Evolutionary conservation across 768 basidiomycete species (phyloP).

Genomic region (Grammothele lineata): DNA sequence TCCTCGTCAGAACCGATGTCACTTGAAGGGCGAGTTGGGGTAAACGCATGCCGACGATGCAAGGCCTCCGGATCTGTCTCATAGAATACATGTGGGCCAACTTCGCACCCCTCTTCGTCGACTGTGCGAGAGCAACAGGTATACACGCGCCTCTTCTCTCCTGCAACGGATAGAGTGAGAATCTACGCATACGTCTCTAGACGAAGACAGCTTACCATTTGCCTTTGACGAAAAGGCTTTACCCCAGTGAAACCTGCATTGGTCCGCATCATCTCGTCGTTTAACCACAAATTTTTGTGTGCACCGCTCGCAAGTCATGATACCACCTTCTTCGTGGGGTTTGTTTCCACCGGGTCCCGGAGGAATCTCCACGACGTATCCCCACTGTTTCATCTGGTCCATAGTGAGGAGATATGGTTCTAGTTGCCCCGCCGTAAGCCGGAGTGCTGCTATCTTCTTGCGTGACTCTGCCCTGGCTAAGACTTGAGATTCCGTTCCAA

Average conservation of each 20-base stretch:
- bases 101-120: slow-evolving; percentile 64
- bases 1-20: slow-evolving; percentile 24
- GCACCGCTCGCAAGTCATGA: slow-evolving; percentile 79
- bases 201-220: slow-evolving; percentile 66
- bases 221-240: slow-evolving; percentile 55
- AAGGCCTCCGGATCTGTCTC: slow-evolving; percentile 63
- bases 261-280: slow-evolving; percentile 46
- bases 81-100: slow-evolving; percentile 88
- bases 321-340: slow-evolving; percentile 58
- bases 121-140: slow-evolving; percentile 74
- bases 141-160: slow-evolving; percentile 64
- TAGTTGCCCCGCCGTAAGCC: slow-evolving; percentile 49
- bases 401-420: slow-evolving; percentile 55
- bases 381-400: slow-evolving; percentile 58
- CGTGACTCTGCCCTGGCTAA: slow-evolving; percentile 49
- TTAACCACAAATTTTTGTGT: slow-evolving; percentile 63
- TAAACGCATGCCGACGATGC: slow-evolving; percentile 75
- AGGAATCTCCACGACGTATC: slow-evolving; percentile 70
- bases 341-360: slow-evolving; percentile 56
- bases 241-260: slow-evolving; percentile 87
- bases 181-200: too few relatives aligned
- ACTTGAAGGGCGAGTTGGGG: slow-evolving; percentile 34
- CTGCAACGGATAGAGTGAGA: too few relatives aligned
- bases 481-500: slow-evolving; percentile 72
- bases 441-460: slow-evolving; percentile 49